These are phyloP conservation scores for Jaminaea rosea DNA, from an alignment of 1,284 basidiomycete genomes.

Conservation along the genomic window DNA sequence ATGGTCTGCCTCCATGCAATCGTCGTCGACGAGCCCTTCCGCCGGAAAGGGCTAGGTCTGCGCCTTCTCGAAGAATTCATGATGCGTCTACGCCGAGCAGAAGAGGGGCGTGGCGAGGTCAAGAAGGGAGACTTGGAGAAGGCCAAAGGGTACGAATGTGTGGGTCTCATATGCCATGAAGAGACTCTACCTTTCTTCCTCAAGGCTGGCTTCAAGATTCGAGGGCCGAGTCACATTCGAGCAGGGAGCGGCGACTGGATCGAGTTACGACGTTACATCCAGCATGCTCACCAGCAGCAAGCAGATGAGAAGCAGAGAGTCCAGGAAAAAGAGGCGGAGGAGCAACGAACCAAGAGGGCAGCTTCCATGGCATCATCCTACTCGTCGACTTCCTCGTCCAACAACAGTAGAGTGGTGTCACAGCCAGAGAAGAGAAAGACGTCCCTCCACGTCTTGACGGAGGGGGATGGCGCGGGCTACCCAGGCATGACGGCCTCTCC, in stretches of 20 bases:
- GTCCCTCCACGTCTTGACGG: not conserved
- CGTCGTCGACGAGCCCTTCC: slow-evolving; percentile 28
- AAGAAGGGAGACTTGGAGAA: slow-evolving; percentile 11
- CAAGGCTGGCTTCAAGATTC: slow-evolving; percentile 31
- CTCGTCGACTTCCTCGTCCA: not conserved
- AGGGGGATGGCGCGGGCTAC: too few species aligned
- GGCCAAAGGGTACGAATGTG: slow-evolving; percentile 29
- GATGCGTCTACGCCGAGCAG: slow-evolving; percentile 8
- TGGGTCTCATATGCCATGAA: slow-evolving; percentile 35
- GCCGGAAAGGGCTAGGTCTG: slow-evolving; percentile 26
- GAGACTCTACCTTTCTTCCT: slow-evolving; percentile 32
- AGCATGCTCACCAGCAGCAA: not conserved
- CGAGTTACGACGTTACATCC: slow-evolving; percentile 37
- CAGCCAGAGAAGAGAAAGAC: too few species aligned
- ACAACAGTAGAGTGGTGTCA: too few species aligned
- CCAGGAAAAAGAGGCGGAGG: not conserved
- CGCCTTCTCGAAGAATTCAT: slow-evolving; percentile 33
- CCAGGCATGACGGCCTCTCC: not conserved
- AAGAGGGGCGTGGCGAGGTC: slow-evolving; percentile 6
- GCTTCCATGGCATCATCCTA: not conserved
- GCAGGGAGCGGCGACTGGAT: slow-evolving; percentile 35
- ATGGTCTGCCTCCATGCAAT: slow-evolving; percentile 43
- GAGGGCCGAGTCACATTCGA: slow-evolving; percentile 36
- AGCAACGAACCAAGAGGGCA: not conserved
- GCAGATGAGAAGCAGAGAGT: not conserved